Percentiles rank a stretch among this genome's conserved stretches.
Evolutionary conservation across 2,329 filamentous ascomycete species (phyloP).

Genomic region (Aureobasidium sp.): DNA sequence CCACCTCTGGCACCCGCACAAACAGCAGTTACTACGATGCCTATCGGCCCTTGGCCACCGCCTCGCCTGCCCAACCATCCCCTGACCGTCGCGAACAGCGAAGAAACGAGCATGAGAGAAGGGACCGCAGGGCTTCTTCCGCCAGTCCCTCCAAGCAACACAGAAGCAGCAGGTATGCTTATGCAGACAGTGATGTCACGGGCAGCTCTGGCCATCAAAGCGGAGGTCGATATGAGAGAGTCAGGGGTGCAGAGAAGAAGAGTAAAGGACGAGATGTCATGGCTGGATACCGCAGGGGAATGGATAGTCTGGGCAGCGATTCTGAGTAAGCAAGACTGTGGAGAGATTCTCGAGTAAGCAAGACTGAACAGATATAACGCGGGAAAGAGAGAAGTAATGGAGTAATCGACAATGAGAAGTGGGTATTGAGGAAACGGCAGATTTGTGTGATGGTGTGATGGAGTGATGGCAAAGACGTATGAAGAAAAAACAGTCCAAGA

Average conservation of each 20-base stretch:
- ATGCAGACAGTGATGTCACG: conserved; percentile 30
- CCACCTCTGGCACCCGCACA: conserved; percentile 19
- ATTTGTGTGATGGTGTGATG: too few species aligned
- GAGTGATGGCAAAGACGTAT: too few species aligned
- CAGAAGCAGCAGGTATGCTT: neutral
- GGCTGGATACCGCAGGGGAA: conserved; percentile 25
- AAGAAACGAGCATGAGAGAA: neutral
- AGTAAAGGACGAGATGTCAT: conserved; percentile 13
- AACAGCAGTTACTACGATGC: conserved; percentile 30
- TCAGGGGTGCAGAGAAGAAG: conserved; percentile 20
- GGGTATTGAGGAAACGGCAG: too few species aligned
- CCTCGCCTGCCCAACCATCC: conserved; percentile 16
- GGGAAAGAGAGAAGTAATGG: too few species aligned
- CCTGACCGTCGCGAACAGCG: neutral
- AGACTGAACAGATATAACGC: too few species aligned
- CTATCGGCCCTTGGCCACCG: conserved; percentile 25
- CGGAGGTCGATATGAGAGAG: conserved; percentile 43
- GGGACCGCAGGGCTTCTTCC: neutral
- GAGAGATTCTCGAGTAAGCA: neutral
- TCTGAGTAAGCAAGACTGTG: neutral
- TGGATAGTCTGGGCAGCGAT: conserved; percentile 35
- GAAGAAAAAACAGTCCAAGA: too few species aligned
- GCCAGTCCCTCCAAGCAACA: neutral
- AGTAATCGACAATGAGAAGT: too few species aligned
- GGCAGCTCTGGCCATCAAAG: conserved; percentile 33